Evolutionary conservation across 2,329 filamentous ascomycete species (phyloP).

Genomic region (Chaetomiaceae sp.): DNA sequence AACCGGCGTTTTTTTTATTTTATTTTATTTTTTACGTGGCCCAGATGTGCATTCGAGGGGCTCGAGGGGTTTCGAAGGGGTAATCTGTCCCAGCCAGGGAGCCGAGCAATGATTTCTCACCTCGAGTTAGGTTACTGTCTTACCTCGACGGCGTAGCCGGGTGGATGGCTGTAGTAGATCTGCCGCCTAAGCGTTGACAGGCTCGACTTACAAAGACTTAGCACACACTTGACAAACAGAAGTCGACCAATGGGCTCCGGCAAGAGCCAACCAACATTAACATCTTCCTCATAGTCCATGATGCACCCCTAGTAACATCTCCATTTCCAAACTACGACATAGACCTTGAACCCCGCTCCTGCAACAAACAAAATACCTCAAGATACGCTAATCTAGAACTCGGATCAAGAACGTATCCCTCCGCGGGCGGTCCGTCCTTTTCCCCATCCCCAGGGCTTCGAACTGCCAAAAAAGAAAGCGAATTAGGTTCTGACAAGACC

Average conservation of each 20-base stretch:
- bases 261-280: too few species aligned
- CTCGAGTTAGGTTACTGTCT: not conserved
- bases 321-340: not conserved
- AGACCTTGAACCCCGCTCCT: too few species aligned
- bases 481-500: conserved; percentile 6
- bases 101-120: not conserved
- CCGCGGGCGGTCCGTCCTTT: too few species aligned
- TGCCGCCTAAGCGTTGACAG: too few species aligned
- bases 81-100: not conserved
- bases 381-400: too few species aligned
- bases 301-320: not conserved
- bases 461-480: not conserved
- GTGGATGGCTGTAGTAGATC: not conserved
- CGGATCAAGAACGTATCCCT: not conserved
- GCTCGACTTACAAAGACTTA: not conserved
- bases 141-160: not conserved
- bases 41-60: not conserved
- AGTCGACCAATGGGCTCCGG: too few species aligned
- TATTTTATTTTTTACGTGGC: not conserved
- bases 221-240: not conserved
- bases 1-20: not conserved
- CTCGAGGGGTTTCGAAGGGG: too few species aligned
- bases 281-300: too few species aligned
- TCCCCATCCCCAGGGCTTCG: too few species aligned
- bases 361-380: too few species aligned